A percentile compares a stretch with the other conserved stretches of the same genome.
These are phyloP conservation scores for Peniophora sp. DNA, from an alignment of 1,284 basidiomycete genomes.

Conservation along the genomic window DNA sequence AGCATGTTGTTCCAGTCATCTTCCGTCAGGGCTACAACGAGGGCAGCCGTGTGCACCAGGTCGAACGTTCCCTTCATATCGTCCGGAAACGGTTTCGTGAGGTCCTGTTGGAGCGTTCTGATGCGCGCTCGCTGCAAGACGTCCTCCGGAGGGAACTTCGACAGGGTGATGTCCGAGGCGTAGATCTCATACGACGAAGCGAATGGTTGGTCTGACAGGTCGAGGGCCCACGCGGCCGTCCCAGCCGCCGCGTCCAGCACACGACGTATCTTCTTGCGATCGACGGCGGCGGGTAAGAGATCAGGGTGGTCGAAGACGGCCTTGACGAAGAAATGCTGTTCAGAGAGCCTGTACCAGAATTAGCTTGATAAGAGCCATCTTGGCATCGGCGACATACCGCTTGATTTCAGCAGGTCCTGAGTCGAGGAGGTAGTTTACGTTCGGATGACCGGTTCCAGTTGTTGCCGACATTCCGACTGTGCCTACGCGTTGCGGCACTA, in stretches of 20 bases:
- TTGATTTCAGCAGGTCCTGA: neutral
- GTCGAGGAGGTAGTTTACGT: neutral
- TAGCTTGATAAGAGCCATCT: neutral
- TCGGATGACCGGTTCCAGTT: neutral
- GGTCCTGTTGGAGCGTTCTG: conserved; percentile 3
- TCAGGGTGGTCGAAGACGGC: neutral
- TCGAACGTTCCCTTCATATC: conserved; percentile 7
- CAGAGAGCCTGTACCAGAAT: neutral
- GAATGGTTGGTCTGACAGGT: neutral
- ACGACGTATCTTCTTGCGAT: neutral
- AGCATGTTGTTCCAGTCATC: conserved; percentile 3
- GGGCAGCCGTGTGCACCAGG: neutral
- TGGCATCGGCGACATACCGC: neutral
- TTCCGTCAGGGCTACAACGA: neutral
- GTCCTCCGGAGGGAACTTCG: conserved; percentile 1
- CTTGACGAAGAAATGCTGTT: neutral
- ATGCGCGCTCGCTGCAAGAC: neutral
- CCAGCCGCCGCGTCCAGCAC: neutral
- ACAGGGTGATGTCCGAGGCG: conserved; percentile 5
- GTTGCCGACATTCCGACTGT: neutral
- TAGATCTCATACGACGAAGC: neutral
- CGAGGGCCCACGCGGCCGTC: neutral
- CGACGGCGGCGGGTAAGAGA: neutral
- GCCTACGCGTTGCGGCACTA: too few species aligned
- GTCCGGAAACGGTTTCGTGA: conserved; percentile 5